phyloP scores from a whole-genome alignment of 495 filamentous ascomycete species.

The Emericellopsis terricola region DNA sequence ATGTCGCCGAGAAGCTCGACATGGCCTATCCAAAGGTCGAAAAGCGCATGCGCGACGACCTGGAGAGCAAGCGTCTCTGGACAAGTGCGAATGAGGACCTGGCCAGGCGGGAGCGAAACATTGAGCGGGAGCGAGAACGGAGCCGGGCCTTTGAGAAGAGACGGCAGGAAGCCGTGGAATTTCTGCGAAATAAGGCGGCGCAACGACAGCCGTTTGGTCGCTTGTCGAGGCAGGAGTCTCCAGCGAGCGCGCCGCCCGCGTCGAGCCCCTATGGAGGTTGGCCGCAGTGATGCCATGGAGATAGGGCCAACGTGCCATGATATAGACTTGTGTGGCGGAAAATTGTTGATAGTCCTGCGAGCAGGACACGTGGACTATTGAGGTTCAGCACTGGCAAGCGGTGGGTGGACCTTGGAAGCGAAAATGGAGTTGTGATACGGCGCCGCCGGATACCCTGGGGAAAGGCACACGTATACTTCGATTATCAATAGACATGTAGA shows the following conservation, averaged over 20 bases:
- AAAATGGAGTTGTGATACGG: background rate
- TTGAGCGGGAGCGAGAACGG: constrained; percentile 19
- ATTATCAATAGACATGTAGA: background rate
- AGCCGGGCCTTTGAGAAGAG: constrained; percentile 20
- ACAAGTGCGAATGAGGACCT: constrained; percentile 17
- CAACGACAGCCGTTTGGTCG: too few relatives aligned
- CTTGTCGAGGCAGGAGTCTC: constrained; percentile 1
- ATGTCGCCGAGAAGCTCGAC: constrained; percentile 11
- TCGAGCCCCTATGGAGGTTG: background rate
- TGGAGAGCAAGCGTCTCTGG: constrained; percentile 14
- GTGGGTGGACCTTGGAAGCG: too few relatives aligned
- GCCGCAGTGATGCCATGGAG: background rate
- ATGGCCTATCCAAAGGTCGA: constrained; percentile 10
- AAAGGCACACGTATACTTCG: background rate
- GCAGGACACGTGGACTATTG: too few relatives aligned
- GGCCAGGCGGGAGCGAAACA: background rate
- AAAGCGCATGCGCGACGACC: constrained; percentile 17
- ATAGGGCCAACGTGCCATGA: too few relatives aligned
- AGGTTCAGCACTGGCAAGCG: too few relatives aligned
- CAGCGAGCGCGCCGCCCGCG: background rate
- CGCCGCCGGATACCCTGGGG: background rate
- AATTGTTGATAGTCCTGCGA: background rate
- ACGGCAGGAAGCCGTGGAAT: constrained; percentile 17
- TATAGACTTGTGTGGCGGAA: background rate
- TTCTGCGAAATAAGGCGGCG: constrained; percentile 7